Evolutionary conservation across 2,329 filamentous ascomycete species (phyloP).

Genomic region (Colletotrichum limetticola): DNA sequence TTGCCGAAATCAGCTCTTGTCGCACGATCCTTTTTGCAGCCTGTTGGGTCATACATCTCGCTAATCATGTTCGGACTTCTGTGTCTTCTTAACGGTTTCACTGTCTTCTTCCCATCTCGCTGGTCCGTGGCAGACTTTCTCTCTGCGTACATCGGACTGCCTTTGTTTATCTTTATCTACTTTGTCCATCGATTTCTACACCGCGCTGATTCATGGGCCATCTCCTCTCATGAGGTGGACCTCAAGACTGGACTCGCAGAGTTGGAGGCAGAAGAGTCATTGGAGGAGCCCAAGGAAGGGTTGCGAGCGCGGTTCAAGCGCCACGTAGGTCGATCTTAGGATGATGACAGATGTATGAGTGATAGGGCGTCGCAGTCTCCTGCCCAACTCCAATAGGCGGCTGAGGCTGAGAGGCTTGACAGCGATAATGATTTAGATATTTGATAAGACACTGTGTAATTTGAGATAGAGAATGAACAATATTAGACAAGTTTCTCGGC

Average conservation of each 20-base stretch:
- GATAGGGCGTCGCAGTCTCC: not conserved
- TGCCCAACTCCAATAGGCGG: not conserved
- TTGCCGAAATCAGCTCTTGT: slow-evolving; percentile 39
- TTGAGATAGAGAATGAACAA: not conserved
- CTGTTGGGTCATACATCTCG: not conserved
- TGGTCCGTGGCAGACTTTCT: not conserved
- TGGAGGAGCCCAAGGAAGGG: not conserved
- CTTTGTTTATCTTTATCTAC: not conserved
- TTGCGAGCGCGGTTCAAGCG: not conserved
- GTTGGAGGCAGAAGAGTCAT: not conserved
- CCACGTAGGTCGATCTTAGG: not conserved
- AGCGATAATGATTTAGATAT: not conserved
- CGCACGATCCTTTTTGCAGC: not conserved
- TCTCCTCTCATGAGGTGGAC: not conserved
- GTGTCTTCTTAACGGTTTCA: not conserved
- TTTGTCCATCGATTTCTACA: not conserved
- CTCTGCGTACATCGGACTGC: not conserved
- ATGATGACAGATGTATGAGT: not conserved
- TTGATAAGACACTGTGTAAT: not conserved
- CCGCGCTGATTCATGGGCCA: not conserved
- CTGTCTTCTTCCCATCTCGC: not conserved
- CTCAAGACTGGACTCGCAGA: not conserved
- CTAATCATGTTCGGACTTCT: not conserved
- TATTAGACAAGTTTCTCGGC: not conserved
- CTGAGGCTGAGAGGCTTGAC: not conserved